These are phyloP conservation scores for Mortierella sp. DNA, from an alignment of 371 early-diverging fungal species.

Conservation along the genomic window DNA sequence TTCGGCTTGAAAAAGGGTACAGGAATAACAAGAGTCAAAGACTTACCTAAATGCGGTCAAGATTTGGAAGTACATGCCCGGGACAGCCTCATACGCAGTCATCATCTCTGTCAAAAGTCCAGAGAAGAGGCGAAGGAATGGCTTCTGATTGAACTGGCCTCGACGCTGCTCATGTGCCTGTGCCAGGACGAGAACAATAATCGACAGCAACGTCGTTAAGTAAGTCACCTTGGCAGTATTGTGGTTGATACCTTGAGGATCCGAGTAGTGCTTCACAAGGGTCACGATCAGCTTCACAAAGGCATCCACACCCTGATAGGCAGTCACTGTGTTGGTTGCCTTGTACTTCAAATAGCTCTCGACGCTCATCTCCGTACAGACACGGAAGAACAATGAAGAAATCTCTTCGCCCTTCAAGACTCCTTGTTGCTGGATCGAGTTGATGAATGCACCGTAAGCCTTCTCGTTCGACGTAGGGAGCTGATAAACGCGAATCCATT, in stretches of 20 bases:
- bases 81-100: constrained; percentile 72
- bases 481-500: constrained; percentile 93
- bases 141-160: constrained; percentile 89
- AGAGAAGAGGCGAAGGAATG: constrained; percentile 91
- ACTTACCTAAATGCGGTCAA: constrained; percentile 71
- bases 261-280: constrained; percentile 67
- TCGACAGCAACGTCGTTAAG: constrained; percentile 83
- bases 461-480: constrained; percentile 85
- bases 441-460: constrained; percentile 69
- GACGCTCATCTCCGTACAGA: constrained; percentile 85
- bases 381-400: constrained; percentile 88
- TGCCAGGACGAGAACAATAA: constrained; percentile 84
- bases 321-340: constrained; percentile 58
- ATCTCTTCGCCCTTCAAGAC: constrained; percentile 81
- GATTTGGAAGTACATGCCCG: constrained; percentile 76
- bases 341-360: constrained; percentile 78
- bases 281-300: constrained; percentile 83
- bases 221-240: constrained; percentile 65
- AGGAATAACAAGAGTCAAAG: neutral
- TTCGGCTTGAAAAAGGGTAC: neutral
- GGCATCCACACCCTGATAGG: constrained; percentile 86
- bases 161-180: constrained; percentile 86
- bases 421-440: constrained; percentile 81
- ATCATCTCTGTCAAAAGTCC: constrained; percentile 82
- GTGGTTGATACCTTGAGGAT: constrained; percentile 58